phyloP scores from a whole-genome alignment of 179 eudicot genomes.

The Beta lomatogona region DNA sequence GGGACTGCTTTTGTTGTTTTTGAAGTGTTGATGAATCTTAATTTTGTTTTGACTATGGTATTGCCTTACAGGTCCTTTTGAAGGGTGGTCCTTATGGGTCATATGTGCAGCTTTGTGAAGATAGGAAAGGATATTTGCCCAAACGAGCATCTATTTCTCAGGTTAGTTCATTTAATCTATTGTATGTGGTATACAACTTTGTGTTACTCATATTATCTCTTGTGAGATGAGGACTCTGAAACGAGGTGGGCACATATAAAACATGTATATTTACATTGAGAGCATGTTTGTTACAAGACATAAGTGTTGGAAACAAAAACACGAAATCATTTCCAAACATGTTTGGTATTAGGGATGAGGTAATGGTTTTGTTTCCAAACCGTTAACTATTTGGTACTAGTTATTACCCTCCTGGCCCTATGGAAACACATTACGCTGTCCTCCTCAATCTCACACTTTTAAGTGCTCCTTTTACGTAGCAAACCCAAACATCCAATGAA shows the following conservation, averaged over 20 bases:
- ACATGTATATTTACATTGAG: background rate
- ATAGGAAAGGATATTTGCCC: constrained; percentile 72
- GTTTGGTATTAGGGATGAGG: no score
- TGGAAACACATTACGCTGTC: no score
- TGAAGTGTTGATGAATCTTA: background rate
- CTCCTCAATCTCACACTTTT: no score
- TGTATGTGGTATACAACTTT: background rate
- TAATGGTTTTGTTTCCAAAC: no score
- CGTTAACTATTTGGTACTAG: no score
- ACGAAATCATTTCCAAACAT: no score
- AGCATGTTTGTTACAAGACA: no score
- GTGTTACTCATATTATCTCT: background rate
- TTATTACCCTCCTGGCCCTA: no score
- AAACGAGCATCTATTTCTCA: constrained; percentile 73
- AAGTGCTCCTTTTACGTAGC: no score
- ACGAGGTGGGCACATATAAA: background rate
- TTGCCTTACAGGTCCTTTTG: constrained; percentile 57
- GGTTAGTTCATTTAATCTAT: constrained; percentile 26
- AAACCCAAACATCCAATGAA: no score
- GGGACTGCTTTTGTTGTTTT: background rate
- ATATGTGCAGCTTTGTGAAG: constrained; percentile 96
- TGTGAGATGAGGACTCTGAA: background rate
- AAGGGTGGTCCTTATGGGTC: constrained; percentile 90
- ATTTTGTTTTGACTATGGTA: background rate
- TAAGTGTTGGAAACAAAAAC: no score